Conservation (phyloP, 768 basidiomycete species). For the Suillus cothurnatus region DNA sequence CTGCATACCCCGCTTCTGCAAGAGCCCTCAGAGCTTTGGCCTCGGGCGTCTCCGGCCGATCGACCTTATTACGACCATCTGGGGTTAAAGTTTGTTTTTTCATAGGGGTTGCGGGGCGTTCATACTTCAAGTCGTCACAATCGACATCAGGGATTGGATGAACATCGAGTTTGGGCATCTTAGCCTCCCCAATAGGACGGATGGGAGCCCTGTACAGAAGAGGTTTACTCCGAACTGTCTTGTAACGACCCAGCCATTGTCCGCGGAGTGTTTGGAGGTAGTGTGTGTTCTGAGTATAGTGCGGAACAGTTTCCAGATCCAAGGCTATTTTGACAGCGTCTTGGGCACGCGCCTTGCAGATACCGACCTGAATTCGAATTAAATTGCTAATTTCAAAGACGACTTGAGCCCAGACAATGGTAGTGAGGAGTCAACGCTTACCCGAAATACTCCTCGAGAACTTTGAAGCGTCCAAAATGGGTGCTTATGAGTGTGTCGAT, state of each 20-base stretch:
- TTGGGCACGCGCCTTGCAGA: constrained; percentile 25
- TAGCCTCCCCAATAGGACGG: too few species aligned
- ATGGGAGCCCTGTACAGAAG: not conserved
- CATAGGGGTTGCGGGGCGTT: too few species aligned
- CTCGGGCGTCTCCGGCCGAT: not conserved
- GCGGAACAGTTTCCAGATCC: constrained; percentile 39
- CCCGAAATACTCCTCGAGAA: constrained; percentile 39
- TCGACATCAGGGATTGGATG: too few species aligned
- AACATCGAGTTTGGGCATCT: too few species aligned
- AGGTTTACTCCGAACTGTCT: constrained; percentile 12
- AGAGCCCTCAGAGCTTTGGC: constrained; percentile 27
- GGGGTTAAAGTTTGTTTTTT: too few species aligned
- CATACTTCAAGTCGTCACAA: too few species aligned
- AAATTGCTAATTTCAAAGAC: constrained; percentile 24
- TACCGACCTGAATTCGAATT: constrained; percentile 30
- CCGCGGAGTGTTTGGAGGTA: constrained; percentile 15
- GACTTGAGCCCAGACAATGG: constrained; percentile 9
- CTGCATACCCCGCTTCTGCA: constrained; percentile 31
- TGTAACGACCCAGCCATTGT: constrained; percentile 21
- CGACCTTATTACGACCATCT: too few species aligned
- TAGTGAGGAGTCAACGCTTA: constrained; percentile 24
- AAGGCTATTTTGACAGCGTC: constrained; percentile 36
- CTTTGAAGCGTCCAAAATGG: constrained; percentile 44
- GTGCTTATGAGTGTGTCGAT: constrained; percentile 29
- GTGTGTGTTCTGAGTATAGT: constrained; percentile 36